Evolutionary conservation across 768 basidiomycete genomes (phyloP).

Genomic region (Hirschioporus abietinus): DNA sequence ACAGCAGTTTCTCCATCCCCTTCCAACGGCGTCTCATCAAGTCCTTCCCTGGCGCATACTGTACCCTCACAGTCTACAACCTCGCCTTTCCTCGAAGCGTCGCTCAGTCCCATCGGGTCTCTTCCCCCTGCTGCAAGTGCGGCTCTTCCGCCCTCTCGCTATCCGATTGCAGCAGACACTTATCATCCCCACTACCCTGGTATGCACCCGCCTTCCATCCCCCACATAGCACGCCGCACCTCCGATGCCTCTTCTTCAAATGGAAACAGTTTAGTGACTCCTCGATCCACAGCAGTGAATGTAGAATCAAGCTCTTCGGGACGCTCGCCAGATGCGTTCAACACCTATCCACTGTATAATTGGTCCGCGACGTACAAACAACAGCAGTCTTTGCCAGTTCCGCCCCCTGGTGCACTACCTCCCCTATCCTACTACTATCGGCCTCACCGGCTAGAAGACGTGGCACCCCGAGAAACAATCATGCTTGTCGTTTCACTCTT

Average conservation of each 20-base stretch:
- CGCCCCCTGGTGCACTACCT: slow-evolving; percentile 37
- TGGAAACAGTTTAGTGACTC: slow-evolving; percentile 19
- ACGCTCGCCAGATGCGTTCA: slow-evolving; percentile 46
- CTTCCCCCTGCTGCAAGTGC: slow-evolving; percentile 24
- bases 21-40: slow-evolving; percentile 43
- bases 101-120: slow-evolving; percentile 30
- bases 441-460: slow-evolving; percentile 73
- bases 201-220: slow-evolving; percentile 36
- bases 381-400: slow-evolving; percentile 43
- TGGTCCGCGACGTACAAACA: slow-evolving; percentile 60
- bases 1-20: slow-evolving; percentile 44
- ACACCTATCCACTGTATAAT: slow-evolving; percentile 60
- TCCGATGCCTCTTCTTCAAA: slow-evolving; percentile 7
- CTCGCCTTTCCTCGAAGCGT: slow-evolving; percentile 47
- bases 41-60: slow-evolving; percentile 18
- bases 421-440: slow-evolving; percentile 72
- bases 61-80: slow-evolving; percentile 13
- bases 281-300: slow-evolving; percentile 28
- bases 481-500: slow-evolving; percentile 81
- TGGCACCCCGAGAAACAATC: slow-evolving; percentile 77
- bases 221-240: slow-evolving; percentile 19
- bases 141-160: slow-evolving; percentile 59
- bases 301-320: slow-evolving; percentile 31
- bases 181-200: slow-evolving; percentile 53
- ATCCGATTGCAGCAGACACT: slow-evolving; percentile 65